Evolutionary conservation across 2,329 filamentous ascomycete genomes (phyloP), one percentile per base, ranked within the genome.

Genomic region (Onygena corvina): DNA sequence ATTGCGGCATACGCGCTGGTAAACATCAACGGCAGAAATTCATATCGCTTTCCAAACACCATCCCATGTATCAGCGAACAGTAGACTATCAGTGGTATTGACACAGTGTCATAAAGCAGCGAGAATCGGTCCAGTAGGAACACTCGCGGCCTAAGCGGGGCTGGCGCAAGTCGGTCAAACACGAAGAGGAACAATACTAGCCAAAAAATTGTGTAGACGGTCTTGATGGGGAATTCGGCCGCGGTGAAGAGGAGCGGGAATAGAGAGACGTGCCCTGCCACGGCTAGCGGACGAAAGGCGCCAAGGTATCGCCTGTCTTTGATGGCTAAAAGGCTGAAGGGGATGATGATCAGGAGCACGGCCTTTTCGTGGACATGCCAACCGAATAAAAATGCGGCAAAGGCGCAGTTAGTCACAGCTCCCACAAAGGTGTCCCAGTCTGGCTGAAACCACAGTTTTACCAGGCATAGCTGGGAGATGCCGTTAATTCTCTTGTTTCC

Each of bases 331-430:
- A 98, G 76, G 58, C 86, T 93, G 72, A 96, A 96, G 0, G 92
- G 92, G 45, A 96, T 85, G 56, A 98, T 88, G 61, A 96, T 84
- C 16, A 96, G 77, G 18, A 98, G 76, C 50, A 98, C 85, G 1
- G 92, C 92, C 67, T 98, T 98, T 64, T 98, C 92, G 60, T 98
- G 92, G 6, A 98, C 92, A 62, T 98, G 92, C 88, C 90, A 98
- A 50, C 92, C 90, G 59, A 96, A 96, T 7, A 98, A 75, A 69
- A 98, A 98, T 0, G 90, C 95, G 0, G 90, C 85, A 62, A 95
- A 98, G 51, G 86, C 92, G 61, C 92, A 96, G 12, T 96, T 79
- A 0, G 90, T 95, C 38, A 94, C 77, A 0, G 87, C 83, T 2
- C 87, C 87, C 35, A 96, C 77, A 62, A 98, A 96, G 50, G 78